These are phyloP conservation scores for Daldinia concentrica DNA, from an alignment of 495 filamentous ascomycete species.

Conservation along the genomic window DNA sequence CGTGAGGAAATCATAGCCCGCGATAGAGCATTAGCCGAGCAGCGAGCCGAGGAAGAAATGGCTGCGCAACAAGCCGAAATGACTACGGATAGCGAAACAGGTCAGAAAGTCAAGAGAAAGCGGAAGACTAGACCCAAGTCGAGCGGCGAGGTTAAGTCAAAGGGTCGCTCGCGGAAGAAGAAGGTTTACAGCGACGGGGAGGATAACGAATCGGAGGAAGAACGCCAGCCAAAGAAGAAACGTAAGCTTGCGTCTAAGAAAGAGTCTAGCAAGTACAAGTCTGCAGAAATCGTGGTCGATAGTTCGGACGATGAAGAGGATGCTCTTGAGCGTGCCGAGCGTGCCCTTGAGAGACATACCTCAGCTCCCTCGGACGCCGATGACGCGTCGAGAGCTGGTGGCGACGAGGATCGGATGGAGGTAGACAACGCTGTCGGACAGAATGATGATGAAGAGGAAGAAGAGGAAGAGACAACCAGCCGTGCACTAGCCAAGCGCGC, in stretches of 20 bases:
- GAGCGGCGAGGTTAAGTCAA: conserved; percentile 56
- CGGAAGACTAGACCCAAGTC: conserved; percentile 61
- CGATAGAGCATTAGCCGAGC: conserved; percentile 73
- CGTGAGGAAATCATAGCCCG: conserved; percentile 79
- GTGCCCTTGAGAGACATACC: conserved; percentile 45
- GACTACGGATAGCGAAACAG: conserved; percentile 80
- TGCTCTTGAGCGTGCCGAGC: conserved; percentile 55
- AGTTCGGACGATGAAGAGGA: conserved; percentile 61
- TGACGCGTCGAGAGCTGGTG: conserved; percentile 40
- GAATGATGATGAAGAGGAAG: conserved; percentile 55
- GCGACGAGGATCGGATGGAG: conserved; percentile 47
- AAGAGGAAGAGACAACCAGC: conserved; percentile 49
- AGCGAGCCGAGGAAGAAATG: conserved; percentile 77
- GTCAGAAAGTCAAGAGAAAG: conserved; percentile 76
- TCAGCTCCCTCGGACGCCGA: conserved; percentile 43
- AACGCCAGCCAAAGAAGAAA: conserved; percentile 66
- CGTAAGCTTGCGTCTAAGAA: conserved; percentile 68
- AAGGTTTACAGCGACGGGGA: conserved; percentile 66
- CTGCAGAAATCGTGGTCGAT: conserved; percentile 79
- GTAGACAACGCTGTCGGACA: conserved; percentile 48
- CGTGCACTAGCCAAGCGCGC: conserved; percentile 46
- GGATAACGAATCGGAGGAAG: conserved; percentile 58
- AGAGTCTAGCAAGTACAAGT: conserved; percentile 74
- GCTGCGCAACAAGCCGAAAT: conserved; percentile 72
- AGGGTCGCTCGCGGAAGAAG: conserved; percentile 69